Base-by-base conservation (phyloP, 2,329 filamentous ascomycete genomes). In the Cordyceps militaris region DNA sequence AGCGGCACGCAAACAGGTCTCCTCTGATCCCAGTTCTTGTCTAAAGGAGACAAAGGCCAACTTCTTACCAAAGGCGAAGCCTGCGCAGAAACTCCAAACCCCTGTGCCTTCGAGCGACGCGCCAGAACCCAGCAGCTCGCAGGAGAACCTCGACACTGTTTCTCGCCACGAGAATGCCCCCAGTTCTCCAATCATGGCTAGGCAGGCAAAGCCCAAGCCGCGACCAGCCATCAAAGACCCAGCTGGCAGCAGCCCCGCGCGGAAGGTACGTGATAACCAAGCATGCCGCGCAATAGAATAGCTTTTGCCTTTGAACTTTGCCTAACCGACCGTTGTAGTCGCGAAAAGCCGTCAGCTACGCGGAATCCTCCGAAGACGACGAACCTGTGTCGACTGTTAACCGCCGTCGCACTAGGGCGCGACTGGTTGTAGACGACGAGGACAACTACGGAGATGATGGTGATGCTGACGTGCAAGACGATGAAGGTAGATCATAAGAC, bases 41-140 rank as follows among this genome's bases (percentile, higher is more conserved):
- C 65, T 76, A 8, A 70, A 73, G 63, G 74, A 76, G 63, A 72
- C 73, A 26, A 74, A 72, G 59, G 69, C 71, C 66, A 75, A 75
- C 68, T 64, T 70, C 62, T 65, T 72, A 21, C 71, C 71, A 59
- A 66, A 64, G 61, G 54, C 61, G 59, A 74, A 62, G 54, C 38
- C 63, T 6, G 54, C 65, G 1, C 55, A 58, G 40, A 73, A 72
- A 59, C 66, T 71, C 46, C 66, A 86, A 59, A 92, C 90, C 0
- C 90, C 91, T 4, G 81, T 87, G 6, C 87, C 91, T 5, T 96
- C 89, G 71, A 95, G 91, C 71, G 90, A 95, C 71, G 81, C 80
- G 36, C 70, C 83, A 26, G 84, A 87, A 55, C 84, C 84, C 23
- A 78, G 80, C 1, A 88, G 85, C 70, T 87, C 86, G 0, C 84